A percentile compares a stretch with the other conserved stretches of the same genome.
These are phyloP conservation scores for Cryptococcus floricola DNA, from an alignment of 1,284 basidiomycete genomes.

Conservation along the genomic window DNA sequence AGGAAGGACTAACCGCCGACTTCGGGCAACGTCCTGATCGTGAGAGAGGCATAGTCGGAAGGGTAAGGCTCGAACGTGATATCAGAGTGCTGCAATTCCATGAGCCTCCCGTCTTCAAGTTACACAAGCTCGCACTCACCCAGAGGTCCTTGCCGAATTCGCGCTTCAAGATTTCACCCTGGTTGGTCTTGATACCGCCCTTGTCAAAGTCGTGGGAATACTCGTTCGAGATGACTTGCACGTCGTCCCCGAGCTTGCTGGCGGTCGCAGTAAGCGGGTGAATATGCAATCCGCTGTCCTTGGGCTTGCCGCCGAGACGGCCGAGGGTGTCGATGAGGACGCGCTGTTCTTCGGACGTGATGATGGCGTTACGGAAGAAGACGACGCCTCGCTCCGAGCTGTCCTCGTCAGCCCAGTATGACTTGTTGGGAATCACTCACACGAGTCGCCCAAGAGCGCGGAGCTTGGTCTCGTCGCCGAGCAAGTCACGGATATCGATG, in stretches of 20 bases:
- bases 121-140: conserved; percentile 14
- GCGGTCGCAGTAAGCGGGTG: conserved; percentile 61
- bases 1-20: conserved; percentile 1
- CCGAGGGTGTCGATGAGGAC: conserved; percentile 56
- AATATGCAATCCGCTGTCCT: conserved; percentile 57
- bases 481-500: conserved; percentile 25
- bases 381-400: conserved; percentile 64
- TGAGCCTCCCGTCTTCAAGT: neutral
- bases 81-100: conserved; percentile 51
- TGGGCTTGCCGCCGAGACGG: conserved; percentile 58
- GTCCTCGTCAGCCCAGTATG: neutral
- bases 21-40: conserved; percentile 23
- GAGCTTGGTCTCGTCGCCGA: conserved; percentile 27
- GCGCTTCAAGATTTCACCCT: conserved; percentile 15
- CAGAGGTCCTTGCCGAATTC: conserved; percentile 19
- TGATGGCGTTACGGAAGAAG: conserved; percentile 58
- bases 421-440: conserved; percentile 12
- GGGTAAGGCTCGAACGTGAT: conserved; percentile 68
- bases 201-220: conserved; percentile 24
- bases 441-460: conserved; percentile 33
- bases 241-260: conserved; percentile 36
- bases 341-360: conserved; percentile 53
- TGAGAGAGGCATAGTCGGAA: conserved; percentile 43
- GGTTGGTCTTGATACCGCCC: conserved; percentile 15
- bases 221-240: conserved; percentile 29